phyloP scores from a whole-genome alignment of 257 asterid genomes.

The Fraxinus pennsylvanica region DNA sequence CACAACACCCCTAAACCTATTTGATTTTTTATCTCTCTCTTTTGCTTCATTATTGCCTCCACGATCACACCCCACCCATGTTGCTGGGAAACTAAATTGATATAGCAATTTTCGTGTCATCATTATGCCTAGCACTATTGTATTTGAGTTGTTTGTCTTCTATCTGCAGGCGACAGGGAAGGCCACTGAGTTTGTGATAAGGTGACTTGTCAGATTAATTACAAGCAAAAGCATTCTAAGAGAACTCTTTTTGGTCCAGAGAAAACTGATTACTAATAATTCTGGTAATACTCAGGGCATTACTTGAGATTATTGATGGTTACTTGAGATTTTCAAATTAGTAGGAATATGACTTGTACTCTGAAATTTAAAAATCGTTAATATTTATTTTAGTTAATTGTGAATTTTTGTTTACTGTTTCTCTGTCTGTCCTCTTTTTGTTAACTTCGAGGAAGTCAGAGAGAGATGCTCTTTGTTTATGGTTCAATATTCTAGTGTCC shows the following conservation, averaged over 20 bases:
- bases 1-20: neutral
- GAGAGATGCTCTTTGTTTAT: neutral
- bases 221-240: neutral
- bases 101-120: neutral
- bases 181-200: slow-evolving; percentile 29
- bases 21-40: neutral
- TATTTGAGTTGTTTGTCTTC: slow-evolving; percentile 7
- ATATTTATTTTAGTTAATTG: neutral
- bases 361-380: neutral
- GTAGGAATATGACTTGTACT: neutral
- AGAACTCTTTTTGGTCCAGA: neutral
- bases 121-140: neutral
- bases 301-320: neutral
- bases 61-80: neutral
- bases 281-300: neutral
- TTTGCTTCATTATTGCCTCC: slow-evolving; percentile 8
- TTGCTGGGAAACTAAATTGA: neutral
- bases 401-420: neutral
- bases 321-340: neutral
- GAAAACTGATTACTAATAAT: neutral
- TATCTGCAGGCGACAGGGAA: slow-evolving; percentile 41
- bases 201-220: slow-evolving; percentile 24
- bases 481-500: neutral
- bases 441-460: neutral
- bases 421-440: neutral